phyloP scores from a whole-genome alignment of 1,139 yeast genomes.

The Geotrichum siamense region DNA sequence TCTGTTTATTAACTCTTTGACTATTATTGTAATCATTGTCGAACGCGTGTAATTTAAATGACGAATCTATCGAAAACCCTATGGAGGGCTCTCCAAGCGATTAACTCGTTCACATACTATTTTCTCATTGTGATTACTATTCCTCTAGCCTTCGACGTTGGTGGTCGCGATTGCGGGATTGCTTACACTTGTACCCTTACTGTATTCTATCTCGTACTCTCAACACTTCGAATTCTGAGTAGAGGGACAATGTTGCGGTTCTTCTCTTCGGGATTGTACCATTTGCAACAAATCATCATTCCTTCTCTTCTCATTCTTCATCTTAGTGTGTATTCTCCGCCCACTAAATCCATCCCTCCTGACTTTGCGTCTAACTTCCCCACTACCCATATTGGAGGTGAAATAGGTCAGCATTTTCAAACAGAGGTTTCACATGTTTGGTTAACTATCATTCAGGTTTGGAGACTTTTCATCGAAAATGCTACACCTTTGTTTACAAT shows the following conservation, averaged over 20 bases:
- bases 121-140: conserved; percentile 70
- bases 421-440: conserved; percentile 26
- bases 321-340: conserved; percentile 47
- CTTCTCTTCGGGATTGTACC: conserved; percentile 61
- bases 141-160: conserved; percentile 92
- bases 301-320: conserved; percentile 77
- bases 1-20: not conserved
- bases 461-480: conserved; percentile 66
- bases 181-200: conserved; percentile 73
- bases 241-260: conserved; percentile 43
- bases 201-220: conserved; percentile 58
- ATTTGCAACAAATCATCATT: conserved; percentile 71
- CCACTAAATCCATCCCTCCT: conserved; percentile 15
- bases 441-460: conserved; percentile 43
- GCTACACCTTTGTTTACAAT: conserved; percentile 85
- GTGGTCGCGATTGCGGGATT: conserved; percentile 88
- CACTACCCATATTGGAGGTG: conserved; percentile 2
- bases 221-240: conserved; percentile 59
- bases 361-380: conserved; percentile 8
- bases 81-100: conserved; percentile 22
- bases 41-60: not conserved
- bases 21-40: not conserved
- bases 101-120: conserved; percentile 36
- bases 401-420: conserved; percentile 9
- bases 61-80: not conserved